These are phyloP conservation scores for Phanerochaete sordida DNA, from an alignment of 768 basidiomycete genomes.

Conservation along the genomic window DNA sequence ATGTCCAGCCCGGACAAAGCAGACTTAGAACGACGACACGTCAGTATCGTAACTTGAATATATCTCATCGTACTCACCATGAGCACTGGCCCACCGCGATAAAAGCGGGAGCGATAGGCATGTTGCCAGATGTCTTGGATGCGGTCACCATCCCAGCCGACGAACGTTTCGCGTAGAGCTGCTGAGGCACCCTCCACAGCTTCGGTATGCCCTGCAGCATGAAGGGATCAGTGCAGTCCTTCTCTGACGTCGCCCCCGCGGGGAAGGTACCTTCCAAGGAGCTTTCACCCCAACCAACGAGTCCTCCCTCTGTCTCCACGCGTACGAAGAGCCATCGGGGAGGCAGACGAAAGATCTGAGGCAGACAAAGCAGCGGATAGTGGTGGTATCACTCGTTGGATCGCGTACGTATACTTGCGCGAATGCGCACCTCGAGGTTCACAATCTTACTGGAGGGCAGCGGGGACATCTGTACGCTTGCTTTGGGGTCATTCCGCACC, in stretches of 20 bases:
- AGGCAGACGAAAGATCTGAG: constrained; percentile 60
- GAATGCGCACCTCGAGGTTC: constrained; percentile 5
- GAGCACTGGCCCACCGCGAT: constrained; percentile 66
- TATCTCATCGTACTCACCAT: constrained; percentile 40
- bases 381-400: too few relatives aligned
- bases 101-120: constrained; percentile 66
- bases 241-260: too few relatives aligned
- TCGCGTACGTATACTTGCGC: too few relatives aligned
- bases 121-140: constrained; percentile 75
- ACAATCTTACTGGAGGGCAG: constrained; percentile 6
- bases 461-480: not conserved
- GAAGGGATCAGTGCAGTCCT: not conserved
- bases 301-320: constrained; percentile 57
- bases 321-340: constrained; percentile 74
- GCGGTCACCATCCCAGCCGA: constrained; percentile 57
- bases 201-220: constrained; percentile 51
- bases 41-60: not conserved
- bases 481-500: not conserved
- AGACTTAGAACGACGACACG: constrained; percentile 30
- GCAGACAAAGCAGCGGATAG: too few relatives aligned
- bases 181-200: constrained; percentile 64
- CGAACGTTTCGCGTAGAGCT: constrained; percentile 57
- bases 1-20: constrained; percentile 63
- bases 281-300: constrained; percentile 73
- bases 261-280: constrained; percentile 49